Conservation (phyloP, 2,329 filamentous ascomycete genomes). For the Stemphylium lycopersici region DNA sequence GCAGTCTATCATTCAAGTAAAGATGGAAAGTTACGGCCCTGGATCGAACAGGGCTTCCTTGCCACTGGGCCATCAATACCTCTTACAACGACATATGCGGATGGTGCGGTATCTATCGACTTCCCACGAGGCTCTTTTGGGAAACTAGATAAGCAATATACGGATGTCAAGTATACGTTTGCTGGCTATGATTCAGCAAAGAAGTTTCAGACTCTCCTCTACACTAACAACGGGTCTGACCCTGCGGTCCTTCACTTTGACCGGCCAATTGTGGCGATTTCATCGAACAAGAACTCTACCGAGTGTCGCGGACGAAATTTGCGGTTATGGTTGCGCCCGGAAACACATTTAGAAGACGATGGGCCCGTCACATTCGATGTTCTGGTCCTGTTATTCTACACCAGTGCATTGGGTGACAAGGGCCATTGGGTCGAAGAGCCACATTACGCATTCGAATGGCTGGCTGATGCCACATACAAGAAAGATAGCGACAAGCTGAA, state of each 20-base stretch:
- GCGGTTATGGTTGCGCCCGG: constrained; percentile 34
- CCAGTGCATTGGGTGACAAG: constrained; percentile 35
- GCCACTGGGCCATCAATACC: constrained; percentile 41
- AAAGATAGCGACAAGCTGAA: constrained; percentile 31
- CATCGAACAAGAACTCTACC: constrained; percentile 34
- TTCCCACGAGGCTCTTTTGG: constrained; percentile 39
- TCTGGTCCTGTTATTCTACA: constrained; percentile 39
- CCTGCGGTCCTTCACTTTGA: constrained; percentile 36
- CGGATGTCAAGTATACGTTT: constrained; percentile 41
- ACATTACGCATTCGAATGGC: constrained; percentile 41
- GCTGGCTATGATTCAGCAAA: constrained; percentile 15
- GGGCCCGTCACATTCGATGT: constrained; percentile 26
- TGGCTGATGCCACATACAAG: constrained; percentile 31
- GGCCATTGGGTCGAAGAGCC: constrained; percentile 46
- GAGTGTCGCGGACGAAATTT: constrained; percentile 41
- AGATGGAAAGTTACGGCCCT: constrained; percentile 24
- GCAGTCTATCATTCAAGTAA: constrained; percentile 31
- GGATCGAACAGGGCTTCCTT: constrained; percentile 39
- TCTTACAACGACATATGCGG: constrained; percentile 33
- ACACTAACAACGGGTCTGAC: constrained; percentile 41
- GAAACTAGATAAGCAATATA: constrained; percentile 32
- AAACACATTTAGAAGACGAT: constrained; percentile 22
- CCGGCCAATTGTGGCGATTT: constrained; percentile 30
- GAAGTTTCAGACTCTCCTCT: constrained; percentile 40
- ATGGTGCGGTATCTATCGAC: constrained; percentile 39